A percentile compares a stretch with the other conserved stretches of the same genome.
Conservation (phyloP, 2,329 filamentous ascomycete species). For the Fusarium newnesense region DNA sequence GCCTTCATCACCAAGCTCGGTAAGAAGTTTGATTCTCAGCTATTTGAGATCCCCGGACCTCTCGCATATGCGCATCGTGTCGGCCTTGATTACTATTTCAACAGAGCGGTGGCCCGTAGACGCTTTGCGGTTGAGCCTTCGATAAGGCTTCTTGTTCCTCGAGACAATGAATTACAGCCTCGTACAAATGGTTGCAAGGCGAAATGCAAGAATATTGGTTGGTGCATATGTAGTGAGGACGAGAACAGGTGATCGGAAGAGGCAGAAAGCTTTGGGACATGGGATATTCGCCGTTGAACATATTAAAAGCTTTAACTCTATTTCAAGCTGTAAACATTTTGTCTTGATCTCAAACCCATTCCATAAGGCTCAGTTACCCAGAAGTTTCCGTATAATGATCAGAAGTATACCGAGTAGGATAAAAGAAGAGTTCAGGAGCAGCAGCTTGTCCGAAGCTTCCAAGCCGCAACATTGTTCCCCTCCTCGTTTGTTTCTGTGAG, state of each 20-base stretch:
- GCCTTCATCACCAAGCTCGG: background rate
- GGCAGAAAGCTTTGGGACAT: background rate
- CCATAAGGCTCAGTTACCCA: background rate
- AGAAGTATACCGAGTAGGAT: background rate
- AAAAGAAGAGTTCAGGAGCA: background rate
- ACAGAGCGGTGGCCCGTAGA: background rate
- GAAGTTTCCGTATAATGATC: background rate
- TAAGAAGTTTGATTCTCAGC: background rate
- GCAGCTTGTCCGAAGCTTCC: background rate
- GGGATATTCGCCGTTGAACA: no score
- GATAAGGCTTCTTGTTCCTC: background rate
- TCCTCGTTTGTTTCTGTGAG: background rate
- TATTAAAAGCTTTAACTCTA: background rate
- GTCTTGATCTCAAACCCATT: background rate
- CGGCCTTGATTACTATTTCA: no score
- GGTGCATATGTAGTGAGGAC: background rate
- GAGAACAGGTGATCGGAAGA: background rate
- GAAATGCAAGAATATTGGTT: background rate
- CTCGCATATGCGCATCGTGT: fast-evolving
- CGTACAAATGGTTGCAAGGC: background rate
- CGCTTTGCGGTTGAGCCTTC: background rate
- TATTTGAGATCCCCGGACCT: no score
- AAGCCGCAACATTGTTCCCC: fast-evolving
- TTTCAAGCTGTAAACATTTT: fast-evolving
- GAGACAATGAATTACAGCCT: background rate